Conservation (phyloP, 2,329 filamentous ascomycete species). For the Fusarium virguliforme region DNA sequence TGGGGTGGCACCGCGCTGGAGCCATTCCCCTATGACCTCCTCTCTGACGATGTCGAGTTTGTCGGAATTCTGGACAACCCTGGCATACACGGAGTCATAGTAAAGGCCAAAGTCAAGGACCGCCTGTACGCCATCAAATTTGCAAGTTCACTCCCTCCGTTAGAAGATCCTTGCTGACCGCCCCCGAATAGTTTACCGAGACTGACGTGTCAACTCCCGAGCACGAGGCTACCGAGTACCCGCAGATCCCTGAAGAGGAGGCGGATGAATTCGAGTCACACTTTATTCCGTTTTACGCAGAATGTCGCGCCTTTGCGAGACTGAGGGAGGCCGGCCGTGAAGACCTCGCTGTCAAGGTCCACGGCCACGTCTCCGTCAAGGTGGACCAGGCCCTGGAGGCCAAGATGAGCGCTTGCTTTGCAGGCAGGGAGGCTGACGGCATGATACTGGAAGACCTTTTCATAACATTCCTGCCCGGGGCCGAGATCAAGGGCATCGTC, state of each 20-base stretch:
- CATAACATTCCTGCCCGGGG: too few relatives aligned
- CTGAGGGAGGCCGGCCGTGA: slow-evolving; percentile 9
- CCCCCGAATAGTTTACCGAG: not conserved
- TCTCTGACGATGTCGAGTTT: slow-evolving; percentile 32
- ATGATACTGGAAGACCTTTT: too few relatives aligned
- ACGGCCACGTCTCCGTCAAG: slow-evolving; percentile 18
- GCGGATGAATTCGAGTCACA: slow-evolving; percentile 16
- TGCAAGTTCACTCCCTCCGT: not conserved
- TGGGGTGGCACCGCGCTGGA: slow-evolving; percentile 19
- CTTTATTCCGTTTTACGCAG: slow-evolving; percentile 25
- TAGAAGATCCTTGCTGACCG: not conserved
- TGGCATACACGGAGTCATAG: not conserved
- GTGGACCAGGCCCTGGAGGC: not conserved
- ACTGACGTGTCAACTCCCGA: not conserved
- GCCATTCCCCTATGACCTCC: slow-evolving; percentile 21
- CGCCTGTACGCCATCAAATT: not conserved
- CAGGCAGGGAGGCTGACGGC: too few relatives aligned
- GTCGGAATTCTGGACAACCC: not conserved
- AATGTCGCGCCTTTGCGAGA: slow-evolving; percentile 28
- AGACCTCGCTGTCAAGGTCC: slow-evolving; percentile 20
- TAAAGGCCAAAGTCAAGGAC: not conserved
- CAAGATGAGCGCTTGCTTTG: slow-evolving; percentile 1
- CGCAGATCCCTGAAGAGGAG: not conserved
- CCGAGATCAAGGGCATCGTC: slow-evolving; percentile 16
- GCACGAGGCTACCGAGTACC: not conserved